These are phyloP conservation scores for Falciphora oryzae DNA, from an alignment of 2,329 filamentous ascomycete species.

Conservation along the genomic window DNA sequence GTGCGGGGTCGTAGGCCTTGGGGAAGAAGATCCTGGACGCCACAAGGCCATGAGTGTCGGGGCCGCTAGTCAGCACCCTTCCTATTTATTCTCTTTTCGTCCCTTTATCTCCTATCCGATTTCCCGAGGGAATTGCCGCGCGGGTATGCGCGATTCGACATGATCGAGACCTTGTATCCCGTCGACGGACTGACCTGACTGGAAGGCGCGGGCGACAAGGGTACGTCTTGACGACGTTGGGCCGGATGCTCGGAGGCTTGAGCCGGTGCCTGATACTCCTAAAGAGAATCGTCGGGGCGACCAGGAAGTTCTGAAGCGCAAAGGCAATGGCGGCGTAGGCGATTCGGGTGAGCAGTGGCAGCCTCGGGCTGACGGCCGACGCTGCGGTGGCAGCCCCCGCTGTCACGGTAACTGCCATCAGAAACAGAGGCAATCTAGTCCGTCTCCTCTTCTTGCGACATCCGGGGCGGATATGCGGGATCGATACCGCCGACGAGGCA, in stretches of 20 bases:
- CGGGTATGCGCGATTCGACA: neutral
- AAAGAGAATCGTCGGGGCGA: neutral
- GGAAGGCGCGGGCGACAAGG: conserved; percentile 1
- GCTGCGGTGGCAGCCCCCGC: neutral
- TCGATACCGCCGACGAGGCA: neutral
- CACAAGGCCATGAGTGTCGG: neutral
- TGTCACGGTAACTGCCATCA: neutral
- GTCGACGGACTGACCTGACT: conserved; percentile 4
- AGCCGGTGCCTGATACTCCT: neutral
- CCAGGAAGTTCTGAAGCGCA: neutral
- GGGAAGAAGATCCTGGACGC: conserved; percentile 33
- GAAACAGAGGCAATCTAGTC: neutral
- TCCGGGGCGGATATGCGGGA: neutral
- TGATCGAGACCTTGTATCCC: neutral
- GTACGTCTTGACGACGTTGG: conserved; percentile 5
- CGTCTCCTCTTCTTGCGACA: neutral
- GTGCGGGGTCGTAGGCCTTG: conserved; percentile 24
- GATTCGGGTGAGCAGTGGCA: neutral
- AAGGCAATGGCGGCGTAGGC: neutral
- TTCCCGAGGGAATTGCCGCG: neutral
- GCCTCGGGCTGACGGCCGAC: neutral
- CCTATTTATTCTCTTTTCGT: neutral
- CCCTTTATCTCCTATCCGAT: neutral
- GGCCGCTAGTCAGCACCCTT: neutral
- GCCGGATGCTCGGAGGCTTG: neutral